These are phyloP conservation scores for sunflower (Helianthus annuus) DNA, from an alignment of 129 eudicot species.

Conservation along the genomic window HanXRQr2.0-SUNRISE NC_035438.2:122013369-122013868, in stretches of 20 bases:
- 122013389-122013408: too few species aligned
- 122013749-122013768: not conserved
- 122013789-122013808: not conserved
- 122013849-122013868: conserved; percentile 21
- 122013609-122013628: conserved; percentile 27
- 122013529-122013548: conserved; percentile 25
- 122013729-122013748: conserved; percentile 22
- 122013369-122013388: too few species aligned
- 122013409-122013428: too few species aligned
- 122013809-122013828: not conserved
- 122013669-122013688: conserved; percentile 8
- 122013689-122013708: conserved; percentile 21
- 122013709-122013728: conserved; percentile 17
- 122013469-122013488: conserved; percentile 11
- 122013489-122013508: too few species aligned
- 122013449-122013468: conserved; percentile 13
- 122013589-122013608: conserved; percentile 26
- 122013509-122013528: conserved; percentile 36
- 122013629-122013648: conserved; percentile 16
- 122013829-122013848: conserved; percentile 15
- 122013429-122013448: not conserved
- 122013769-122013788: conserved; percentile 23
- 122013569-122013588: conserved; percentile 7
- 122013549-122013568: conserved; percentile 15
- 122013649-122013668: conserved; percentile 4